A percentile compares a stretch with the other conserved stretches of the same genome.
These are phyloP conservation scores for Boletus rubropictus DNA, from an alignment of 768 basidiomycete species.

Conservation along the genomic window DNA sequence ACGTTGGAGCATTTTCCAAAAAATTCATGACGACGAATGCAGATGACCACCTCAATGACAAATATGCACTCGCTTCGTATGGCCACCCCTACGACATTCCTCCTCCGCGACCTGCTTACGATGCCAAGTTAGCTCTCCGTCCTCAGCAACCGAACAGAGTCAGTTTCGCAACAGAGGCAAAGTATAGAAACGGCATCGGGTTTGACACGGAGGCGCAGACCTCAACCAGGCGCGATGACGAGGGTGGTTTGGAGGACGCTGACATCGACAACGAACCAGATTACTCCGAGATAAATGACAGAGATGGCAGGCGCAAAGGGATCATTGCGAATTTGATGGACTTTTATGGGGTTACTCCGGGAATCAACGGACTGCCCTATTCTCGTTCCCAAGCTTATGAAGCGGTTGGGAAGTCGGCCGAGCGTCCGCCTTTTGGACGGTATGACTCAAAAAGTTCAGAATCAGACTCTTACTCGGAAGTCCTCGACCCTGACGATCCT, in stretches of 20 bases:
- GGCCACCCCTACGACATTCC: constrained; percentile 58
- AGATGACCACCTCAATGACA: constrained; percentile 30
- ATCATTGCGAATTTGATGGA: constrained; percentile 29
- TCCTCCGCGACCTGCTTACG: constrained; percentile 43
- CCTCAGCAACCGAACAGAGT: constrained; percentile 28
- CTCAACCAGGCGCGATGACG: constrained; percentile 1
- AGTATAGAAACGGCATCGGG: constrained; percentile 9
- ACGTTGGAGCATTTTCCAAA: constrained; percentile 14
- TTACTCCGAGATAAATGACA: constrained; percentile 17
- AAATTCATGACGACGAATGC: constrained; percentile 10
- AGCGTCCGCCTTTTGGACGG: constrained; percentile 24
- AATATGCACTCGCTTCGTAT: constrained; percentile 50
- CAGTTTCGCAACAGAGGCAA: constrained; percentile 34
- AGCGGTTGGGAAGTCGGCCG: constrained; percentile 6
- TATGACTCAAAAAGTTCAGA: constrained; percentile 41
- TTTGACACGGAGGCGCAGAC: constrained; percentile 26
- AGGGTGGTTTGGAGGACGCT: constrained; percentile 18
- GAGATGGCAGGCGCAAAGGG: constrained; percentile 24
- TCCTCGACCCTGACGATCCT: constrained; percentile 70
- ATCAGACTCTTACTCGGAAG: constrained; percentile 39
- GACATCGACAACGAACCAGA: constrained; percentile 8
- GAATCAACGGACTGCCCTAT: constrained; percentile 21
- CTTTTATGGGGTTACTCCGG: constrained; percentile 23
- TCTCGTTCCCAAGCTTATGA: constrained; percentile 23
- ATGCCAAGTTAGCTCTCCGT: constrained; percentile 12